A percentile compares a stretch with the other conserved stretches of the same genome.
These are phyloP conservation scores for Penicillium arizonense DNA, from an alignment of 495 filamentous ascomycete genomes.

Conservation along the genomic window DNA sequence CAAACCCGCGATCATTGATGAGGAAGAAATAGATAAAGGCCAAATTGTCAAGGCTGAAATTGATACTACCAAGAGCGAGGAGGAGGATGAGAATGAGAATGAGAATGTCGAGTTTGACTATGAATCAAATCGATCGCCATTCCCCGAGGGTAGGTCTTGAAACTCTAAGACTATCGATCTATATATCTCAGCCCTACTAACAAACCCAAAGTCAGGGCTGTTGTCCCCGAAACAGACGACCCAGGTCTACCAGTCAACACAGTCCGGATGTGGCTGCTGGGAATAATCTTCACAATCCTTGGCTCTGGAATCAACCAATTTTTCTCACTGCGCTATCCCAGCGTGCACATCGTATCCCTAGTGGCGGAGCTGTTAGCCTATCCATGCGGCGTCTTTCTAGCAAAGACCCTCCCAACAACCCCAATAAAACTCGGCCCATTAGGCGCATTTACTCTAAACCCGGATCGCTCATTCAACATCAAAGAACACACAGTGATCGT, in stretches of 20 bases:
- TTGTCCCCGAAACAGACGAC: conserved; percentile 43
- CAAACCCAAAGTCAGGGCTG: conserved; percentile 23
- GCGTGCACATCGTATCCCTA: conserved; percentile 69
- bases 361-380: conserved; percentile 66
- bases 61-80: conserved; percentile 12
- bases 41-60: conserved; percentile 29
- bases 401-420: conserved; percentile 43
- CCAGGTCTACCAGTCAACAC: conserved; percentile 40
- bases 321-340: conserved; percentile 83
- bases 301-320: conserved; percentile 84
- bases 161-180: neutral
- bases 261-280: conserved; percentile 81
- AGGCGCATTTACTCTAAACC: conserved; percentile 52
- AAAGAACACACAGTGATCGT: conserved; percentile 87
- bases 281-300: conserved; percentile 73
- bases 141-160: conserved; percentile 30
- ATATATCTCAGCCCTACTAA: neutral
- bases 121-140: conserved; percentile 36
- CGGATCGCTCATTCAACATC: conserved; percentile 66
- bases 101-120: conserved; percentile 33
- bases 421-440: conserved; percentile 43
- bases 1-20: conserved; percentile 11
- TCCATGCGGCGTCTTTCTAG: conserved; percentile 49
- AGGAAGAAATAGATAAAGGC: conserved; percentile 29
- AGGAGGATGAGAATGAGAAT: conserved; percentile 27